These are phyloP conservation scores for Fennellomyces sp. DNA, from an alignment of 371 early-diverging fungal species.

Conservation along the genomic window DNA sequence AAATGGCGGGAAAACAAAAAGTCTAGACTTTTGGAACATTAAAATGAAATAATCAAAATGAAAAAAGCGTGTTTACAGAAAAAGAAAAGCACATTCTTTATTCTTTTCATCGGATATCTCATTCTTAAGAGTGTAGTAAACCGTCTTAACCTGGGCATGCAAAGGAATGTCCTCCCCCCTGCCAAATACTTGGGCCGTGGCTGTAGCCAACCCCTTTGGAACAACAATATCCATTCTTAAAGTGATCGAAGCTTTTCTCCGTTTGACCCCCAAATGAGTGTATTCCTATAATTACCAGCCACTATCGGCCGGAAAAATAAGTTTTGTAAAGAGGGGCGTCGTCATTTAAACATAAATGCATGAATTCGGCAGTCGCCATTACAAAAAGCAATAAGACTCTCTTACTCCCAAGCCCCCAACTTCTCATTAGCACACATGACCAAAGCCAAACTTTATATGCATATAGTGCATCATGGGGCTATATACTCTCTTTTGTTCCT, in stretches of 20 bases:
- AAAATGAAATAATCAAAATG: not conserved
- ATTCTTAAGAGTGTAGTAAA: not conserved
- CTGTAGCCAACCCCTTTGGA: not conserved
- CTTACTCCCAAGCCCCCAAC: not conserved
- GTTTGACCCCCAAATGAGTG: not conserved
- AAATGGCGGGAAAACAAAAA: constrained; percentile 2
- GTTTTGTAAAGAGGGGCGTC: constrained; percentile 1
- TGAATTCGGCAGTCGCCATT: not conserved
- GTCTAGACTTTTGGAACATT: not conserved
- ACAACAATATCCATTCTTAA: constrained; percentile 4
- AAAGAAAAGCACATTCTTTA: not conserved
- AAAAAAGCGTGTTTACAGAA: not conserved
- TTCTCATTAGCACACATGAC: not conserved
- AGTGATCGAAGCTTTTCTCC: constrained; percentile 1
- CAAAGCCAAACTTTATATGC: constrained; percentile 1
- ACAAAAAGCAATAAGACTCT: not conserved
- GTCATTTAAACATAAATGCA: constrained; percentile 6
- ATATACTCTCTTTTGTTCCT: not conserved
- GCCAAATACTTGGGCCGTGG: not conserved
- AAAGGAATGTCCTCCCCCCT: not conserved
- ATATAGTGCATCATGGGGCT: not conserved
- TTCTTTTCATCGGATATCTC: not conserved
- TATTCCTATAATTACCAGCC: constrained; percentile 1
- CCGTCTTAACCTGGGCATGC: not conserved
- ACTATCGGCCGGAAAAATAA: constrained; percentile 1